Conservation (phyloP, 305 asterid genomes). For the Withania somnifera region DNA sequence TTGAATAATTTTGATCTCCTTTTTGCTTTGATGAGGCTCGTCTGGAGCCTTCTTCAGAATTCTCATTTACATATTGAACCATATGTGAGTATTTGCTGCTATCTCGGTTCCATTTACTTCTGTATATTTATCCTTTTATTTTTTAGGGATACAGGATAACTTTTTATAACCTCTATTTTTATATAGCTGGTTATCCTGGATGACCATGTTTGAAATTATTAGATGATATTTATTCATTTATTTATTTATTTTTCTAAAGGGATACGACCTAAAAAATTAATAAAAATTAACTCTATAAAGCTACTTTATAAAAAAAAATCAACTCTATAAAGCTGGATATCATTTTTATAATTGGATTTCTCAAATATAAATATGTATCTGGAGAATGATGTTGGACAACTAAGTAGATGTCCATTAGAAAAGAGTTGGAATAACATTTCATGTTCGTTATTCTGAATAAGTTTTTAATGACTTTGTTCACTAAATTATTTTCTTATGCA, state of each 20-base stretch:
- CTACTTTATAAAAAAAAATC: neutral
- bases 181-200: neutral
- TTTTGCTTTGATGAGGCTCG: constrained; percentile 93
- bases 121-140: constrained; percentile 3
- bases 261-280: neutral
- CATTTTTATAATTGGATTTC: neutral
- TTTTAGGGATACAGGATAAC: neutral
- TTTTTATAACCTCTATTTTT: neutral
- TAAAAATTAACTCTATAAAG: neutral
- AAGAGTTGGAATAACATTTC: neutral
- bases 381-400: neutral
- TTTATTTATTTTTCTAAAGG: neutral
- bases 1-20: constrained; percentile 61
- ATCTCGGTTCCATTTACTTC: neutral
- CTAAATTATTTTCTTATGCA: neutral
- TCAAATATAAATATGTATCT: neutral
- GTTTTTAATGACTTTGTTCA: neutral
- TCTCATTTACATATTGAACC: constrained; percentile 90
- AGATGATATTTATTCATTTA: neutral
- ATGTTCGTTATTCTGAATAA: neutral
- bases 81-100: constrained; percentile 48
- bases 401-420: neutral
- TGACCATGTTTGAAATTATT: neutral
- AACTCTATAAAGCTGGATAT: neutral
- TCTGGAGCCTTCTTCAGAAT: constrained; percentile 91